Evolutionary conservation across 2,329 filamentous ascomycete species (phyloP).

Genomic region (Rutstroemia sydowiana): DNA sequence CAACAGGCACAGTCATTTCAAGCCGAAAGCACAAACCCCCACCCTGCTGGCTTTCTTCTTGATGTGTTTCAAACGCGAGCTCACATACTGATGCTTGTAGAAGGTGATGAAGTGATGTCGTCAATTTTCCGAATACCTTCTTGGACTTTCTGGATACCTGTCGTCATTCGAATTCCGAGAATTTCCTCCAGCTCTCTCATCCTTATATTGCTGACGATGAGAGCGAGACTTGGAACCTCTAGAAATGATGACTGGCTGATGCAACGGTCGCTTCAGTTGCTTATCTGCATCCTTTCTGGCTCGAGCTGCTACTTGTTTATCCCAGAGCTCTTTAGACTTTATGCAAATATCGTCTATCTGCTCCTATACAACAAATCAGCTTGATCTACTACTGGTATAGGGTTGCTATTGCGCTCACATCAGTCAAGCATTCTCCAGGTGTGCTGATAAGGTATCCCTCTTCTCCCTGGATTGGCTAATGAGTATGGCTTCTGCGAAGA

Average conservation of each 20-base stretch:
- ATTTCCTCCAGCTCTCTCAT: conserved; percentile 17
- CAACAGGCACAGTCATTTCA: not conserved
- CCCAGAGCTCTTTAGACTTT: conserved; percentile 52
- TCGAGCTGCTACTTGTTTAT: conserved; percentile 46
- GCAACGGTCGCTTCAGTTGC: conserved; percentile 47
- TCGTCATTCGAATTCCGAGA: conserved; percentile 20
- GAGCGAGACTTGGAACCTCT: conserved; percentile 29
- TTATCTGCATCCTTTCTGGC: conserved; percentile 38
- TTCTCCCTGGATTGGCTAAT: conserved; percentile 40
- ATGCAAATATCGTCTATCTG: conserved; percentile 56
- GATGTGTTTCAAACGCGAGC: not conserved
- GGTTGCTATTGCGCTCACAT: conserved; percentile 38
- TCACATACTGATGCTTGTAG: conserved; percentile 1
- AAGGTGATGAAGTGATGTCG: not conserved
- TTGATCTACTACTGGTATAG: not conserved
- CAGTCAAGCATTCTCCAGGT: conserved; percentile 49
- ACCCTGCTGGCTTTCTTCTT: not conserved
- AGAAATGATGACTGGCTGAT: conserved; percentile 47
- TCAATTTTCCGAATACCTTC: conserved; percentile 11
- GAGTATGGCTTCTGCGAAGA: conserved; percentile 17
- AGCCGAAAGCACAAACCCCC: not conserved
- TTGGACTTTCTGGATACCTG: conserved; percentile 15
- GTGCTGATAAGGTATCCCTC: conserved; percentile 55
- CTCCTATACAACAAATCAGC: conserved; percentile 36
- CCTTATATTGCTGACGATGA: conserved; percentile 14